Evolutionary conservation across 371 early-diverging fungal genomes (phyloP), one percentile per base, ranked within the genome.

Genomic region (Chytridium lagenaria): DNA sequence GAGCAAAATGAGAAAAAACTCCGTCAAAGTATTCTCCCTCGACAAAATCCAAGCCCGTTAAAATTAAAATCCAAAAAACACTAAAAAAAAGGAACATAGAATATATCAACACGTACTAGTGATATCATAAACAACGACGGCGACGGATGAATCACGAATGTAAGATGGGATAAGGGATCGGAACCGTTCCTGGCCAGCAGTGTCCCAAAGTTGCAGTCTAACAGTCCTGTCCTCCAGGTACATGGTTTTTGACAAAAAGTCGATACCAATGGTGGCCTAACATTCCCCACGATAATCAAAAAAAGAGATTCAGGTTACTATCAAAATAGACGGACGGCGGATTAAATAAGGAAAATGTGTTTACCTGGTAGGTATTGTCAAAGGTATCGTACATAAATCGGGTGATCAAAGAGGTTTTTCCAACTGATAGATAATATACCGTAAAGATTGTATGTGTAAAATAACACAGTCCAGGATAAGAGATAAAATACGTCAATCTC

Each of bases 151-250:
- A 84, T 99, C 98, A 50, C 99, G 90, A 71, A 99, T 98, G 78
- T 99, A 99, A 80, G 93, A 93, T 39, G 99, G 99, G 78, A 99
- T 99, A 74, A 99, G 86, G 70, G 93, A 92, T 55, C 97, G 88
- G 86, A 98, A 98, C 38, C 97, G 90, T 83, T 97, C 97, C 89
- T 99, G 99, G 30, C 99, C 99, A 50, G 99, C 99, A 12, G 99
- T 99, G 83, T 99, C 99, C 99, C 99, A 99, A 69, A 99, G 90
- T 86, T 99, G 99, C 65, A 99, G 88, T 61, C 99, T 92, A 26
- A 98, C 94, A 22, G 96, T 97, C 64, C 95, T 91, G 81, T 96
- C 97, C 74, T 97, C 98, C 63, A 99, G 84, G 79, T 95, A 94
- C 92, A 99, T 95, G 23, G 99, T 99, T 86, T 99, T 99, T 50